Percentiles rank a stretch among this genome's conserved stretches.
phyloP scores from a whole-genome alignment of 306 rosid species.

The Bauhinia variegata region DNA sequence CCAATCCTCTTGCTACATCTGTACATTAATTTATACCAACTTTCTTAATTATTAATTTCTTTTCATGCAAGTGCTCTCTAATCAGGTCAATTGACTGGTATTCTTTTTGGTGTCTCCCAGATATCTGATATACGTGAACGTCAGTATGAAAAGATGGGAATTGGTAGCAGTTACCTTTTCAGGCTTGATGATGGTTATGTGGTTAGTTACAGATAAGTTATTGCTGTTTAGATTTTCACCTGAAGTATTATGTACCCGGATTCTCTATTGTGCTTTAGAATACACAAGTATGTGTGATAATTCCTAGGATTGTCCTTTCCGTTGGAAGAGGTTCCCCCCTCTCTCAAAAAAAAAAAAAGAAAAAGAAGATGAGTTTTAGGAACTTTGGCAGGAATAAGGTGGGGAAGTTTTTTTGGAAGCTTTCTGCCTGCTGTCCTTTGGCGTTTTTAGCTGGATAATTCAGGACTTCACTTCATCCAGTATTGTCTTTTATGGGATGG shows the following conservation, averaged over 20 bases:
- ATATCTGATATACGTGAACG: conserved; percentile 96
- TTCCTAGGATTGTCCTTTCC: too few species aligned
- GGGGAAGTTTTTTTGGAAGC: too few species aligned
- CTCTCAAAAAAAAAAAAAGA: too few species aligned
- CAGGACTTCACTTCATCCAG: too few species aligned
- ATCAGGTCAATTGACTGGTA: background rate
- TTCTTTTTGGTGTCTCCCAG: conserved; percentile 47
- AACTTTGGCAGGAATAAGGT: too few species aligned
- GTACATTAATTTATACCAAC: conserved; percentile 3
- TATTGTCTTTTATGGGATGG: too few species aligned
- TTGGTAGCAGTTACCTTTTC: conserved; percentile 97
- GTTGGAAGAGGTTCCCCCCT: too few species aligned
- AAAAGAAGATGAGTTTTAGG: too few species aligned
- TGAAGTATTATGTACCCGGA: background rate
- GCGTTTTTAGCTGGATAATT: too few species aligned
- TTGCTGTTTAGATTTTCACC: conserved; percentile 14
- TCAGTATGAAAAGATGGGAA: conserved; percentile 91
- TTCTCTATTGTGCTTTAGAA: conserved; percentile 10
- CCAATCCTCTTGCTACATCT: background rate
- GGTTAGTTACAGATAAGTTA: conserved; percentile 65
- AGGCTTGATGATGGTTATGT: conserved; percentile 97
- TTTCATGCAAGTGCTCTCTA: conserved; percentile 1
- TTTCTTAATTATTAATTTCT: conserved; percentile 1
- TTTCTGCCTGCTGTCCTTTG: too few species aligned
- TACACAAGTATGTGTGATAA: too few species aligned